A percentile compares a stretch with the other conserved stretches of the same genome.
These are phyloP conservation scores for Tulasnella sp. DNA, from an alignment of 768 basidiomycete species.

Conservation along the genomic window DNA sequence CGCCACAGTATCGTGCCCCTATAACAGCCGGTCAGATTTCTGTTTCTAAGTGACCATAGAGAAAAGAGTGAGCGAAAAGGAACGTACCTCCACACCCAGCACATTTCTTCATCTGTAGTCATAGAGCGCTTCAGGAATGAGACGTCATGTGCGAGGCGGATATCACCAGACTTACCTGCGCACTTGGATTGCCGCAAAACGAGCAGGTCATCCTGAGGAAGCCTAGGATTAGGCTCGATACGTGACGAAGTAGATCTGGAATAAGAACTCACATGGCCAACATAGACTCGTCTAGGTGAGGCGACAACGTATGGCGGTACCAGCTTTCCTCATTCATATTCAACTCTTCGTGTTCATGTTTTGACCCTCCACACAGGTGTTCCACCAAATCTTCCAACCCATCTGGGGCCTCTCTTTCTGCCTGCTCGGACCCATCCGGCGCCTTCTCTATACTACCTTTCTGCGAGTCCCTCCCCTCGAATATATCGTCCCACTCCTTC, in stretches of 20 bases:
- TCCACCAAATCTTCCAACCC: conserved; percentile 8
- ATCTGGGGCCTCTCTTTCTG: conserved; percentile 1
- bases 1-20: conserved; percentile 12
- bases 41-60: too few species aligned
- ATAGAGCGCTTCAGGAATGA: too few species aligned
- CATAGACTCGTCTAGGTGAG: conserved; percentile 5
- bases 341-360: neutral
- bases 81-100: conserved; percentile 5
- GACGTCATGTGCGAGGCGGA: neutral
- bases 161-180: neutral
- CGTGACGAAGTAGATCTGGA: neutral
- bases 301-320: neutral
- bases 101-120: conserved; percentile 5
- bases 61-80: too few species aligned
- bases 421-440: neutral
- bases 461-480: neutral
- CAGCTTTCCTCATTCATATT: conserved; percentile 3
- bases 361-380: neutral
- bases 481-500: conserved; percentile 7
- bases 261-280: neutral
- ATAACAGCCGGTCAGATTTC: neutral
- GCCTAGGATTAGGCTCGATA: neutral
- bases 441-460: too few species aligned
- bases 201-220: conserved; percentile 11
- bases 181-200: conserved; percentile 12